phyloP scores from a whole-genome alignment of 345 rosid genomes.

The Cardiospermum halicacabum region DNA sequence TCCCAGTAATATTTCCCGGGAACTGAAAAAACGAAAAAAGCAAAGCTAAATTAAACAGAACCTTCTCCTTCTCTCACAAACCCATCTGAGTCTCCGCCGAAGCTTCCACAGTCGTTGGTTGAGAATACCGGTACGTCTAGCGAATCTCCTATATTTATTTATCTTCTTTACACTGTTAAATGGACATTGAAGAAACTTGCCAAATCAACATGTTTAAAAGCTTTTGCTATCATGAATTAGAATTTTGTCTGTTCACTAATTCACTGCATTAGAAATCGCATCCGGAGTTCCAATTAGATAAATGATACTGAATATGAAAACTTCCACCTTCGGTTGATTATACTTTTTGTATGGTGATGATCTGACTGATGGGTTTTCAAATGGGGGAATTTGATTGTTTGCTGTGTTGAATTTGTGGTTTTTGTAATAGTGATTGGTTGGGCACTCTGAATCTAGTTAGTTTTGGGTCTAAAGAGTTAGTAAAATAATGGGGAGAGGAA shows the following conservation, averaged over 20 bases:
- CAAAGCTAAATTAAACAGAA: background rate
- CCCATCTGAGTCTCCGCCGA: background rate
- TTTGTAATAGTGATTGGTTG: conserved; percentile 25
- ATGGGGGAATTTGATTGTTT: conserved; percentile 47
- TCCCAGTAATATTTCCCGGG: too few relatives aligned
- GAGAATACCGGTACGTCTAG: background rate
- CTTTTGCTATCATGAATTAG: background rate
- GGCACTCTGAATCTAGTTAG: conserved; percentile 66
- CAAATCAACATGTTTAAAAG: background rate
- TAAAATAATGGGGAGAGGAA: background rate
- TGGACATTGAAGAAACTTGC: background rate
- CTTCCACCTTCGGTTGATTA: conserved; percentile 1
- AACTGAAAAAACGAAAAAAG: background rate
- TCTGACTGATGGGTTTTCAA: conserved; percentile 33
- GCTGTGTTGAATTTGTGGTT: conserved; percentile 33
- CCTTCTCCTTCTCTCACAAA: background rate
- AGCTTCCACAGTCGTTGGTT: background rate
- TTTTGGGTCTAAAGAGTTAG: conserved; percentile 39
- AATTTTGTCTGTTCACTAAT: background rate
- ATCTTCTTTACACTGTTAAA: background rate
- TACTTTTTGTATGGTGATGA: background rate
- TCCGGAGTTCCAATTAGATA: conserved; percentile 7
- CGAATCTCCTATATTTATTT: background rate
- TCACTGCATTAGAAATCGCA: conserved; percentile 11
- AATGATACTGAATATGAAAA: background rate